Percentiles rank a stretch among this genome's conserved stretches.
Conservation (phyloP, 345 rosid species). For the Litchi chinensis region DNA sequence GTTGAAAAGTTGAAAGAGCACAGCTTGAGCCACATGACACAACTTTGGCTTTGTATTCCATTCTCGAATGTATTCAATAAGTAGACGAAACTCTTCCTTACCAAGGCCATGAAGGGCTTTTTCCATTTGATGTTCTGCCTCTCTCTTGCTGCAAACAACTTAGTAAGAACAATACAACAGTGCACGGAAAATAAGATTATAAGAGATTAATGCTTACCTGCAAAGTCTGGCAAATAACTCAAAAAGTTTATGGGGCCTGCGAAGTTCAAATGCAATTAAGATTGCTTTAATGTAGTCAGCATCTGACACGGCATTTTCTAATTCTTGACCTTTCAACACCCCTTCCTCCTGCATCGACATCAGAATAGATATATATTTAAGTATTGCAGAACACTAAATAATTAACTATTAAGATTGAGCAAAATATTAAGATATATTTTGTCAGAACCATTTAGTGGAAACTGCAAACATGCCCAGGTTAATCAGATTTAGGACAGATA, state of each 20-base stretch:
- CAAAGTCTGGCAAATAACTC: slow-evolving; percentile 71
- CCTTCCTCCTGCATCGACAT: slow-evolving; percentile 65
- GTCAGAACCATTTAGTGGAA: not conserved
- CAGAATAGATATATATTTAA: not conserved
- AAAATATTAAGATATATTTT: not conserved
- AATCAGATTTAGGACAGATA: not conserved
- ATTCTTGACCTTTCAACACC: slow-evolving; percentile 76
- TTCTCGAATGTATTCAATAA: slow-evolving; percentile 82
- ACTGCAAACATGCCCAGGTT: not conserved
- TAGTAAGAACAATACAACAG: slow-evolving; percentile 10
- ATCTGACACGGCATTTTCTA: slow-evolving; percentile 86
- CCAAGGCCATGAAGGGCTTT: slow-evolving; percentile 69
- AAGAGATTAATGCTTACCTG: slow-evolving; percentile 51
- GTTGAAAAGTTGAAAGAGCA: slow-evolving; percentile 72
- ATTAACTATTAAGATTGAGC: not conserved
- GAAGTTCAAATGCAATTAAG: slow-evolving; percentile 80
- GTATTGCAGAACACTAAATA: not conserved
- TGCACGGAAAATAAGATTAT: slow-evolving; percentile 5
- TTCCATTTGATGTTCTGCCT: slow-evolving; percentile 48
- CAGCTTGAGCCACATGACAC: slow-evolving; percentile 83
- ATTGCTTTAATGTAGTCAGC: slow-evolving; percentile 79
- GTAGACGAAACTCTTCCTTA: slow-evolving; percentile 62
- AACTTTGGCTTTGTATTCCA: slow-evolving; percentile 95
- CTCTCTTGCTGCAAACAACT: slow-evolving; percentile 56
- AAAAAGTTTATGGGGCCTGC: slow-evolving; percentile 77